Evolutionary conservation across 257 asterid species (phyloP).

Genomic region (Oldenlandia corymbosa): DNA sequence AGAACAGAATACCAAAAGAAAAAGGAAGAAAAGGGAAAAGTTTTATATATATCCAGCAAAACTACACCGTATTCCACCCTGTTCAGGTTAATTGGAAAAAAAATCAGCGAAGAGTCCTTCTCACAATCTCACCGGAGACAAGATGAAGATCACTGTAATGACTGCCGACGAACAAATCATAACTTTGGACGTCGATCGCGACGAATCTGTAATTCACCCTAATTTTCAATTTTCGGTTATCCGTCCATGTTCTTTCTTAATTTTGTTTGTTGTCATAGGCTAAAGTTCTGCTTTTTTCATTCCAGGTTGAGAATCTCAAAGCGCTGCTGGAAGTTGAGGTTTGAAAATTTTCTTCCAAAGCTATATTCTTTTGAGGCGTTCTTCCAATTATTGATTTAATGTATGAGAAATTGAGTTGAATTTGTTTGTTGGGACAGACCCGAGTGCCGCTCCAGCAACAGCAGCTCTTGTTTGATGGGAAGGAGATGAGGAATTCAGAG

Average conservation of each 20-base stretch:
- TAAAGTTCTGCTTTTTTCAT: slow-evolving; percentile 3
- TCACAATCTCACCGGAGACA: slow-evolving; percentile 6
- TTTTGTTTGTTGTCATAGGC: neutral
- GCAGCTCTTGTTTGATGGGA: slow-evolving; percentile 74
- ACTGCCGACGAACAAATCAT: slow-evolving; percentile 88
- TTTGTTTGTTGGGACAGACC: slow-evolving; percentile 48
- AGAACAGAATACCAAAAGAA: neutral
- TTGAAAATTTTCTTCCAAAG: slow-evolving; percentile 7
- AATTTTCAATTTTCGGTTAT: neutral
- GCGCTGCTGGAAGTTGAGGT: slow-evolving; percentile 99
- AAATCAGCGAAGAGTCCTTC: no score
- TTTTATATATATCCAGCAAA: neutral
- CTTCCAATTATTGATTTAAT: neutral
- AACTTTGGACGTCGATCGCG: slow-evolving; percentile 79
- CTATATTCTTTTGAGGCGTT: neutral
- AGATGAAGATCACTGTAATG: slow-evolving; percentile 94
- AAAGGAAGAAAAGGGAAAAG: neutral
- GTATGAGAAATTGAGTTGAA: neutral
- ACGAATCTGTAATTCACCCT: slow-evolving; percentile 63
- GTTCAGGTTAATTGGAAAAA: neutral
- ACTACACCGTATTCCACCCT: neutral
- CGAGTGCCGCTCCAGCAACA: slow-evolving; percentile 79
- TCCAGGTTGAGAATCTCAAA: slow-evolving; percentile 95
- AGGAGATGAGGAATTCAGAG: slow-evolving; percentile 71
- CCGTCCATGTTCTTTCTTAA: no score